Evolutionary conservation across 2,329 filamentous ascomycete genomes (phyloP).

Genomic region (Aspergillus amoenus): DNA sequence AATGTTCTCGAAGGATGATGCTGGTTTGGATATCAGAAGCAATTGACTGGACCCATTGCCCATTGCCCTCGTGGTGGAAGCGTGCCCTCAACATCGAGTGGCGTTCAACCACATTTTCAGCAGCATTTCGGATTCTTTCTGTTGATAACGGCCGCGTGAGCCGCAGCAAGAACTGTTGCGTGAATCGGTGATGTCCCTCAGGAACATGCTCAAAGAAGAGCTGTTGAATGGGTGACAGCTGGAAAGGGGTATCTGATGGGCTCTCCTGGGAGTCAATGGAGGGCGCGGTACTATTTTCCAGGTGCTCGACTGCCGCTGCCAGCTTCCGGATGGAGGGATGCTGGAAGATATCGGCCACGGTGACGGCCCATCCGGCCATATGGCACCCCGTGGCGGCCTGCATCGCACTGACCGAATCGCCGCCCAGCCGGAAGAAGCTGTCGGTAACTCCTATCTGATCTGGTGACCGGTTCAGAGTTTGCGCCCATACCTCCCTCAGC

Average conservation of each 20-base stretch:
- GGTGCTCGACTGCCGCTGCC: too few relatives aligned
- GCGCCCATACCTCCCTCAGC: constrained; percentile 16
- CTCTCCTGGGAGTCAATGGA: too few relatives aligned
- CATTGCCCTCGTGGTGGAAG: neutral
- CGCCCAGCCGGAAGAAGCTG: constrained; percentile 26
- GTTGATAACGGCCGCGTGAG: neutral
- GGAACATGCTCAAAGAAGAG: neutral
- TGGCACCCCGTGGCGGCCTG: constrained; percentile 11
- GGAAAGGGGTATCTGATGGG: neutral
- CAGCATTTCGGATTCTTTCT: neutral
- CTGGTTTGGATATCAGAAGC: neutral
- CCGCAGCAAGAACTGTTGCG: neutral
- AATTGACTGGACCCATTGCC: neutral
- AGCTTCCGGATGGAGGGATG: neutral
- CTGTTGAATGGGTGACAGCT: neutral
- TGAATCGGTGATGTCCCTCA: neutral
- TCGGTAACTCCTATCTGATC: constrained; percentile 12
- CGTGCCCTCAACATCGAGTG: neutral
- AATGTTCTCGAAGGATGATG: neutral
- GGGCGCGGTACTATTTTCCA: too few relatives aligned
- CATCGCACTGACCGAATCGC: constrained; percentile 26
- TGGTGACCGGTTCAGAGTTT: constrained; percentile 4
- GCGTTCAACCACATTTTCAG: neutral
- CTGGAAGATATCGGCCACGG: neutral
- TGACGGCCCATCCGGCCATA: neutral